Conservation (phyloP, 768 basidiomycete species). For the Termitomyces sp. region DNA sequence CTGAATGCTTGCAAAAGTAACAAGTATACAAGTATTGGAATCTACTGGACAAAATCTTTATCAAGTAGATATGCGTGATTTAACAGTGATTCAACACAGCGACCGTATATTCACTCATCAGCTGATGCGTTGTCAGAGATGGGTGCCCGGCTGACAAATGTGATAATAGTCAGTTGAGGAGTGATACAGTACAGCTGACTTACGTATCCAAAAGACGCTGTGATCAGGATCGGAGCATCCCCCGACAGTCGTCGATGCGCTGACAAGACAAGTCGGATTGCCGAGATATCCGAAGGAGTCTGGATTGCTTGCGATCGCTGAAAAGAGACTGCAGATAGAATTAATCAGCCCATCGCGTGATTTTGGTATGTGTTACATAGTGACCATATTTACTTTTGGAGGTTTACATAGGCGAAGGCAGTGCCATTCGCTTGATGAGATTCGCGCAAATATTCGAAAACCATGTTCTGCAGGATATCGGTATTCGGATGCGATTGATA, state of each 20-base stretch:
- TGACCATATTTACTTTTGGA: slow-evolving; percentile 19
- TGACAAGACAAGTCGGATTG: slow-evolving; percentile 28
- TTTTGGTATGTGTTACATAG: neutral
- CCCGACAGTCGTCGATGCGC: slow-evolving; percentile 24
- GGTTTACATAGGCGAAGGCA: slow-evolving; percentile 27
- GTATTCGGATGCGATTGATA: slow-evolving; percentile 26
- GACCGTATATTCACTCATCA: slow-evolving; percentile 24
- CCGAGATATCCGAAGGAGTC: slow-evolving; percentile 23
- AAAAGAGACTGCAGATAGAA: slow-evolving; percentile 17
- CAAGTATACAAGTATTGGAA: too few species aligned
- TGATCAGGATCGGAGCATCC: slow-evolving; percentile 27
- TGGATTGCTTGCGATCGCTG: slow-evolving; percentile 20
- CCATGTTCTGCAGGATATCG: slow-evolving; percentile 21
- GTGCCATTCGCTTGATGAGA: slow-evolving; percentile 24
- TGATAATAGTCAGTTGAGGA: neutral
- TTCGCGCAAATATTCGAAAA: slow-evolving; percentile 23
- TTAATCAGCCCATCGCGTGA: too few species aligned
- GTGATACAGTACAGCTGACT: neutral
- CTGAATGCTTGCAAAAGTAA: too few species aligned
- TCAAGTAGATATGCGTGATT: neutral
- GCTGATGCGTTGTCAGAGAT: slow-evolving; percentile 23
- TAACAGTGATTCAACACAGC: slow-evolving; percentile 16
- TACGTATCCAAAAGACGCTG: slow-evolving; percentile 19
- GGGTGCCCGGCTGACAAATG: slow-evolving; percentile 23
- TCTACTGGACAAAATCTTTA: too few species aligned